Percentiles rank a stretch among this genome's conserved stretches.
Conservation (phyloP, 192 early-diverging fungal species). For the Coemansia sp. region DNA sequence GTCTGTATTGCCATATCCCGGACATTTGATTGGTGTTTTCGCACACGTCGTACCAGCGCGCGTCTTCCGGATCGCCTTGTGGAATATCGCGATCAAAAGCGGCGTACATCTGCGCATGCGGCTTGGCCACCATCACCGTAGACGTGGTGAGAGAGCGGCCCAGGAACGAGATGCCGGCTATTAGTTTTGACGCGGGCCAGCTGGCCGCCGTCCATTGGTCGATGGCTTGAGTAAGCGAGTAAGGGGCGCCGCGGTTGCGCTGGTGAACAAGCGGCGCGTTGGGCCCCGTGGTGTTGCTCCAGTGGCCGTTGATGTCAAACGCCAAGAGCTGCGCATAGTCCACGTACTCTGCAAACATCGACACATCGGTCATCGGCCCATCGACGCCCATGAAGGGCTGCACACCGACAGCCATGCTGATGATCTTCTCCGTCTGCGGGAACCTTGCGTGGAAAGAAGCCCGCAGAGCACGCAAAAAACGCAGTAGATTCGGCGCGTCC, state of each 20-base stretch:
- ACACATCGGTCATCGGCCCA: constrained; percentile 60
- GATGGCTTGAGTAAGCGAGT: constrained; percentile 54
- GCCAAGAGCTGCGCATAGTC: constrained; percentile 71
- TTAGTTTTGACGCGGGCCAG: constrained; percentile 64
- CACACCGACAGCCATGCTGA: constrained; percentile 66
- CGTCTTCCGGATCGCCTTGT: constrained; percentile 59
- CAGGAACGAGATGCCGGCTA: constrained; percentile 64
- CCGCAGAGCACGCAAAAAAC: constrained; percentile 48
- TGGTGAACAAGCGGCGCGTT: constrained; percentile 60
- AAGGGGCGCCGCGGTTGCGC: constrained; percentile 33
- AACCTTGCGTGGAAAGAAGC: constrained; percentile 37
- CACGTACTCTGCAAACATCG: constrained; percentile 62
- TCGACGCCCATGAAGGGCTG: constrained; percentile 60
- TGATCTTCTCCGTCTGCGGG: constrained; percentile 49
- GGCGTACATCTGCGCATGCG: constrained; percentile 45
- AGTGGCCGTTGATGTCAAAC: constrained; percentile 67
- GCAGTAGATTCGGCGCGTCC: constrained; percentile 42
- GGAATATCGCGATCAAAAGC: constrained; percentile 48
- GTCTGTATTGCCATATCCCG: constrained; percentile 66
- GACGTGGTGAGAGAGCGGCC: constrained; percentile 58
- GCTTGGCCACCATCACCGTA: constrained; percentile 49
- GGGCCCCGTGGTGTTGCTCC: constrained; percentile 62
- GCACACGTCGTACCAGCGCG: constrained; percentile 53
- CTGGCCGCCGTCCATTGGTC: constrained; percentile 62
- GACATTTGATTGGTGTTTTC: constrained; percentile 49